Base-by-base conservation (phyloP, 1,284 basidiomycete genomes). In the Salmacisia buchloeana region DNA sequence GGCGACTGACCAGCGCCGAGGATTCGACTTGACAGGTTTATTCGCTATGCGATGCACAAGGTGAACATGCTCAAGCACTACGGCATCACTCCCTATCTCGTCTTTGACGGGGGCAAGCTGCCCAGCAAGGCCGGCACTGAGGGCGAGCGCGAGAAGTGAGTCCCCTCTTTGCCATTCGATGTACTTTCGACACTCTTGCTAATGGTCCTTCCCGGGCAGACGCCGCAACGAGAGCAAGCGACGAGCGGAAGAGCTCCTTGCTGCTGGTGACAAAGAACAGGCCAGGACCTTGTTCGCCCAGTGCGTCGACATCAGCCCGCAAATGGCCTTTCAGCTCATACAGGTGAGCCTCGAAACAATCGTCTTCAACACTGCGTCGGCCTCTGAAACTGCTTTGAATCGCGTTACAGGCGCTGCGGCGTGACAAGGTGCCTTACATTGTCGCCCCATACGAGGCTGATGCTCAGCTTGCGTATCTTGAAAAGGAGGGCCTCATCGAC, bases 371-470 rank as follows among this genome's bases (percentile, higher is more conserved):
- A n/a, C n/a, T n/a, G n/a, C n/a, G n/a, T n/a, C n/a, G n/a, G n/a
- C 35, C 1, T 59, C 25, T 18, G 6, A 46, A n/a, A 60, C 27
- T n/a, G 31, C 60, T 35, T 21, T 62, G n/a, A n/a, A 21, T 38
- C 21, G n/a, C 9, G 25, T 39, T 33, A n/a, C 52, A 49, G 56
- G 52, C 34, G 9, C 63, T 79, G 23, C 64, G 65, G 23, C 23
- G 65, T 10, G 62, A 73, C 7, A 59, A 45, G 15, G 71, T 79
- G 7, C 63, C 69, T 27, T 97, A 96, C 78, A 84, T 98, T 29
- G 96, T 98, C 4, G 96, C 96, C 3, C 96, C 96, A 0, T 98
- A 98, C 81, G 96, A 99, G 83, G 96, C 96, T 0, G 96, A 99
- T 77, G 93, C 96, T 0, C 96, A 99, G 80, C 85, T 99, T 64